These are phyloP conservation scores for Hyphopichia khmerensis DNA, from an alignment of 1,139 yeast species.

Conservation along the genomic window DNA sequence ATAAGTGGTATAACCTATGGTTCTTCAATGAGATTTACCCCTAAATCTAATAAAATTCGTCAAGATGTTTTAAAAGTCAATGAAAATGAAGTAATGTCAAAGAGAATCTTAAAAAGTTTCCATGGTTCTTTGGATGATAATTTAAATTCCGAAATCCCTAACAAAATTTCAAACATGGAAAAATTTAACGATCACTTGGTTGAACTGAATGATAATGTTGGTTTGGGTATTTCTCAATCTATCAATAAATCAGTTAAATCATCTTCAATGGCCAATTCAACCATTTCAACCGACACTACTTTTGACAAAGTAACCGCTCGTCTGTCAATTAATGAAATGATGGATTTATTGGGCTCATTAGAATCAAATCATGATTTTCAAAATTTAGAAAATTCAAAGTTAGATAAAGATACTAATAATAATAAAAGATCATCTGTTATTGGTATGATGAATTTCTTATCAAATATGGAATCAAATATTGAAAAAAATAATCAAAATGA, in stretches of 20 bases:
- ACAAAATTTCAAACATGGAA: slow-evolving; percentile 18
- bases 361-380: slow-evolving; percentile 7
- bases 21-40: slow-evolving; percentile 18
- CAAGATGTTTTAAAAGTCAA: neutral
- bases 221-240: slow-evolving; percentile 1
- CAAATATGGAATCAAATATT: slow-evolving; percentile 13
- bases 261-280: neutral
- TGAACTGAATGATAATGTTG: neutral
- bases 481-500: slow-evolving; percentile 6
- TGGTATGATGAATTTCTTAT: slow-evolving; percentile 19
- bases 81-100: slow-evolving; percentile 5
- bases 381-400: slow-evolving; percentile 6
- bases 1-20: slow-evolving; percentile 41
- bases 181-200: slow-evolving; percentile 4
- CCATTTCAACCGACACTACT: neutral
- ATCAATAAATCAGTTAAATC: neutral
- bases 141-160: slow-evolving; percentile 15
- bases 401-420: slow-evolving; percentile 8
- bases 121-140: slow-evolving; percentile 35
- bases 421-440: slow-evolving; percentile 10
- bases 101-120: slow-evolving; percentile 20
- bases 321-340: slow-evolving; percentile 16
- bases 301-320: slow-evolving; percentile 7
- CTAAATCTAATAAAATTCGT: slow-evolving; percentile 1
- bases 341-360: slow-evolving; percentile 17